phyloP scores from a whole-genome alignment of 495 filamentous ascomycete species.

The Podospora pseudoanserina region DNA sequence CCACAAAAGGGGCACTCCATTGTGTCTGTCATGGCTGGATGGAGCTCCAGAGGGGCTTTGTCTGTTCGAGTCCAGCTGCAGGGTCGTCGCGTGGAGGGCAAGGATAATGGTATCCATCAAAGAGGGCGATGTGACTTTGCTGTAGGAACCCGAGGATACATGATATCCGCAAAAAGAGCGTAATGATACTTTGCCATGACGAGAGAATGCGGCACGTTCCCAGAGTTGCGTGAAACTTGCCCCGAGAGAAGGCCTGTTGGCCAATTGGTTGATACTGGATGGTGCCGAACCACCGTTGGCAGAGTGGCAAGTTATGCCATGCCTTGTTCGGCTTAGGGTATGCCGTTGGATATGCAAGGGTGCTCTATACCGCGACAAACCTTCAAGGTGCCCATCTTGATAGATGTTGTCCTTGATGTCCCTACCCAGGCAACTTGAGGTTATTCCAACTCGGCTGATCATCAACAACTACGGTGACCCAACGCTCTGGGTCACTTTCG shows the following conservation, averaged over 20 bases:
- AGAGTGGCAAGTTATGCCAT: neutral
- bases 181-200: neutral
- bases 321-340: neutral
- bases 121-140: neutral
- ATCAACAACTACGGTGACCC: neutral
- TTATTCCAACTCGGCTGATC: neutral
- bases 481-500: neutral
- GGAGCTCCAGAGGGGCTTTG: neutral
- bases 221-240: neutral
- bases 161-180: neutral
- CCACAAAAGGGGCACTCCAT: constrained; percentile 34
- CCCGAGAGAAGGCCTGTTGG: neutral
- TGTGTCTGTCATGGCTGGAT: constrained; percentile 4
- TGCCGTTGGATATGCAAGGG: neutral
- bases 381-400: neutral
- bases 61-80: neutral
- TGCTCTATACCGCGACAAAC: neutral
- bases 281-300: neutral
- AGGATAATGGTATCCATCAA: neutral
- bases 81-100: neutral
- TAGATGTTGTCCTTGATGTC: neutral
- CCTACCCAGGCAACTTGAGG: neutral
- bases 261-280: neutral
- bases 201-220: neutral
- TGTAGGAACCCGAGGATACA: neutral